Conservation (phyloP, 164 flowering plant genomes). For the Vitis riparia region DNA sequence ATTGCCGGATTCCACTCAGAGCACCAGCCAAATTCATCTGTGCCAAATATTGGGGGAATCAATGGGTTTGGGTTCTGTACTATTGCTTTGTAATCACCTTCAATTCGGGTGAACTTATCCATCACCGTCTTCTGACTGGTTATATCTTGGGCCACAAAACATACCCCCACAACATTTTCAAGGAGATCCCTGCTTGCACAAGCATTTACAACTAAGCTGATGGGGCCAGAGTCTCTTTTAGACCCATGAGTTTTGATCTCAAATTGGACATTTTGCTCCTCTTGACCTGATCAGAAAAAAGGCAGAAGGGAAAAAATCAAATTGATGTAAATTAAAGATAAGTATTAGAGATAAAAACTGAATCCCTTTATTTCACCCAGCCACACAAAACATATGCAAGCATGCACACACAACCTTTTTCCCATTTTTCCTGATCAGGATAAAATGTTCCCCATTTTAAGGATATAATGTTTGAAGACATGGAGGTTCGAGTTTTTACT, state of each 20-base stretch:
- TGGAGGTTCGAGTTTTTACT: not conserved
- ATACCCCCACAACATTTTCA: slow-evolving; percentile 83
- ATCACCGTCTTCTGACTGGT: slow-evolving; percentile 81
- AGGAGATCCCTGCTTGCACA: slow-evolving; percentile 83
- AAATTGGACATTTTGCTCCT: slow-evolving; percentile 80
- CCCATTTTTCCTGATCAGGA: no score
- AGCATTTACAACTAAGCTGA: slow-evolving; percentile 87
- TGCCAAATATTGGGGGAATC: slow-evolving; percentile 93
- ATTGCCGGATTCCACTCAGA: slow-evolving; percentile 96
- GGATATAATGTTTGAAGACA: not conserved
- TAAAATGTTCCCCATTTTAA: not conserved
- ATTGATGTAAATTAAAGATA: not conserved
- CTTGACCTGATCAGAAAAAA: slow-evolving; percentile 57
- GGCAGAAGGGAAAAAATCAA: not conserved
- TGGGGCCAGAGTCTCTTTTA: slow-evolving; percentile 50
- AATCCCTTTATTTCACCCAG: no score
- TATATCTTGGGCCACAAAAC: slow-evolving; percentile 93
- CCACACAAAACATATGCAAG: not conserved
- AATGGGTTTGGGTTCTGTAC: slow-evolving; percentile 83
- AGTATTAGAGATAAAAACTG: not conserved
- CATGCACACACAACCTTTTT: no score
- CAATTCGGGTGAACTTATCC: slow-evolving; percentile 97
- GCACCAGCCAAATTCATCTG: slow-evolving; percentile 97
- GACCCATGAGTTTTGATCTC: slow-evolving; percentile 75
- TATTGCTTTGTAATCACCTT: slow-evolving; percentile 93